Percentiles rank a stretch among this genome's conserved stretches.
Conservation (phyloP, 2,329 filamentous ascomycete species). For the Venturia aucupariae region DNA sequence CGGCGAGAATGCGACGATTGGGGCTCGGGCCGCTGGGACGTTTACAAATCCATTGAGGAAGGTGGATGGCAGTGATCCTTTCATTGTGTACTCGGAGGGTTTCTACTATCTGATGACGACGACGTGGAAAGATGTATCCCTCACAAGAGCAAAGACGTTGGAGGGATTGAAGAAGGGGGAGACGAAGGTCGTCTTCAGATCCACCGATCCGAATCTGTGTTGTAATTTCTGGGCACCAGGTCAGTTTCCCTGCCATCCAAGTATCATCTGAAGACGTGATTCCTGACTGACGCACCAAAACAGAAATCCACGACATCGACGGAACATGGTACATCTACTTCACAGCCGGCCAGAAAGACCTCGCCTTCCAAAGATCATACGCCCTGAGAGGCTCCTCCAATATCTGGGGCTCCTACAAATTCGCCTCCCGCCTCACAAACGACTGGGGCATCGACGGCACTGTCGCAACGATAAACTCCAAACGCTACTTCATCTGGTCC, state of each 20-base stretch:
- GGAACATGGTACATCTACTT: conserved; percentile 16
- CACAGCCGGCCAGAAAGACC: conserved; percentile 11
- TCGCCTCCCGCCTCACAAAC: conserved; percentile 1
- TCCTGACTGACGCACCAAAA: background rate
- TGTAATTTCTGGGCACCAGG: conserved; percentile 16
- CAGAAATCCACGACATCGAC: conserved; percentile 15
- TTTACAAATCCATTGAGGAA: conserved; percentile 13
- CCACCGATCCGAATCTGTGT: conserved; percentile 3
- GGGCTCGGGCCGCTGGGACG: background rate
- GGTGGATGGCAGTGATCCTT: conserved; percentile 13
- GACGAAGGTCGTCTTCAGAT: conserved; percentile 12
- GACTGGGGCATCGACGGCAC: conserved; percentile 15
- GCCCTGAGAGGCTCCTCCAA: conserved; percentile 10
- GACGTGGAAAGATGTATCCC: conserved; percentile 14
- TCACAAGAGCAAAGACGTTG: conserved; percentile 15
- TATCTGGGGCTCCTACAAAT: conserved; percentile 14
- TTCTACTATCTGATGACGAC: conserved; percentile 16
- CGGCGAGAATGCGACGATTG: background rate
- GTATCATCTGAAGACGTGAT: background rate
- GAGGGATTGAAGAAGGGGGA: conserved; percentile 15
- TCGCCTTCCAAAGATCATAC: background rate
- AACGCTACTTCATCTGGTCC: conserved; percentile 15
- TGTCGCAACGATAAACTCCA: conserved; percentile 5
- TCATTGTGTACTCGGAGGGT: conserved; percentile 14
- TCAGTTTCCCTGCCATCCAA: background rate